Evolutionary conservation across 23 red algal species (phyloP), one percentile per base, ranked within the genome.

Genomic region (Pyropia haitanensis): DNA sequence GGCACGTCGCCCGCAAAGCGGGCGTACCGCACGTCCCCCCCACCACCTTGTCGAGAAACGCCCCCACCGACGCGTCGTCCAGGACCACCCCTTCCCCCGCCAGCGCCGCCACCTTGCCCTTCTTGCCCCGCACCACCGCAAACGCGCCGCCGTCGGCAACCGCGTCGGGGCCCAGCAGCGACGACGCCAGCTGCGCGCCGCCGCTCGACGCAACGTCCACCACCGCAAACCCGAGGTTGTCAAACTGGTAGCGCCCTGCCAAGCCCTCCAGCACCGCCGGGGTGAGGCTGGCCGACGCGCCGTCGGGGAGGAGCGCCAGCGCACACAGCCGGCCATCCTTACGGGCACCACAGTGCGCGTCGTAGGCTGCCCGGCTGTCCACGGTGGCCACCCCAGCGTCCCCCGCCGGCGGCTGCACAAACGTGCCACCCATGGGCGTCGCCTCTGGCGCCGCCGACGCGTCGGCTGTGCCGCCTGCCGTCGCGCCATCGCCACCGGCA

Each of bases 291-390:
- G 67, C 48, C n/a, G 34, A 31, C 53, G 56, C 50, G 2, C 71
- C 70, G 24, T 63, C 80, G 5, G 69, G 48, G 51, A 85, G 30
- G 8, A 85, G 54, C 0, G 80, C 58, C 28, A 85, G 51, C 9
- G 33, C 80, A 34, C 80, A 85, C 80, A 85, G 61, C 1, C 80
- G 80, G 60, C 80, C 80, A 49, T 85, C 80, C 60, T 85, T 85
- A 50, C 80, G 53, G 29, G 80, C 59, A 5, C 69, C 80, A 28
- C 80, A 85, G 8, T 59, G 3, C 19, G 73, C 80, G 49, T 85
- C 80, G 53, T 74, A 85, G 53, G 53, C 51, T 26, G 33, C 67
- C 28, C 56, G 29, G 22, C 58, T 54, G 17, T 32, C 51, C 27
- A 85, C 73, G 27, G 21, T 49, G 39, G 29, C 14, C 5, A 85